These are phyloP conservation scores for Septoria linicola DNA, from an alignment of 2,329 filamentous ascomycete genomes.

Conservation along the genomic window DNA sequence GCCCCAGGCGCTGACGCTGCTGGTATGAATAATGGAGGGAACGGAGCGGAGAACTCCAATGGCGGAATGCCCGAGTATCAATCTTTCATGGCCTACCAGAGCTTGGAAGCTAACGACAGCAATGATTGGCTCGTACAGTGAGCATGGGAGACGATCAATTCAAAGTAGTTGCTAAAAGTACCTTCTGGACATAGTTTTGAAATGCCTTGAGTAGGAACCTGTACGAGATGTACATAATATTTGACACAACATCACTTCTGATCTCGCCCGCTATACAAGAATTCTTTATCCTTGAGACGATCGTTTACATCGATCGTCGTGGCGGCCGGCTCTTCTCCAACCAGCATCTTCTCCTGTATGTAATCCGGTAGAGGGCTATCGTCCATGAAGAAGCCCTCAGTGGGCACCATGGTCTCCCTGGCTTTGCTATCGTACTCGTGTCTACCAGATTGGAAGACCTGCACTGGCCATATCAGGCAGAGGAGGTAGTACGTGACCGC, in stretches of 20 bases:
- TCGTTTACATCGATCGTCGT: neutral
- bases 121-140: constrained; percentile 28
- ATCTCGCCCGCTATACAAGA: no score
- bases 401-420: constrained; percentile 27
- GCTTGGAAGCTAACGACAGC: constrained; percentile 23
- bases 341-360: constrained; percentile 18
- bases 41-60: constrained; percentile 31
- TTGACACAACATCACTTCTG: no score
- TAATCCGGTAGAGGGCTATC: constrained; percentile 25
- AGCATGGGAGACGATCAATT: no score
- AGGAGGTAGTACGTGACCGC: constrained; percentile 21
- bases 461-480: constrained; percentile 22
- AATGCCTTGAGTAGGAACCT: no score
- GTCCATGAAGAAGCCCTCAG: constrained; percentile 28
- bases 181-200: neutral
- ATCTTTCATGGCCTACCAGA: constrained; percentile 29
- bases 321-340: constrained; percentile 19
- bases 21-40: constrained; percentile 31
- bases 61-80: constrained; percentile 25
- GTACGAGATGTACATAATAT: no score
- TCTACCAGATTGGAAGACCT: constrained; percentile 23
- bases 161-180: no score
- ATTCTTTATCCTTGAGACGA: no score
- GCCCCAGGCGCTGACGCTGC: constrained; percentile 28
- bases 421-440: constrained; percentile 18